Percentiles rank a stretch among this genome's conserved stretches.
phyloP scores from a whole-genome alignment of 164 flowering plant species.

The Santalum album region DNA sequence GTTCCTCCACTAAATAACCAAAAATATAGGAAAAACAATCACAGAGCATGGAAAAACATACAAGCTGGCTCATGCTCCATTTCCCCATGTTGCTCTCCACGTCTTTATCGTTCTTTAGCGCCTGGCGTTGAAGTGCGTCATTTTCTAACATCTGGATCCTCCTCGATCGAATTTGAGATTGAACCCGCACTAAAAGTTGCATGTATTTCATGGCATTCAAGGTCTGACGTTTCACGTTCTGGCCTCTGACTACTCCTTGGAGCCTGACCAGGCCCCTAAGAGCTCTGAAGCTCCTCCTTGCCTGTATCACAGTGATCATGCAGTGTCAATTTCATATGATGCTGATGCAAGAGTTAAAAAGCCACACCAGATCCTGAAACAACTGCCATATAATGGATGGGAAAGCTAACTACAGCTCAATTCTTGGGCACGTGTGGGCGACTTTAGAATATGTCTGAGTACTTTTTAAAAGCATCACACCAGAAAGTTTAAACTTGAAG shows the following conservation, averaged over 20 bases:
- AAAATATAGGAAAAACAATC: too few species aligned
- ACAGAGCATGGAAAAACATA: constrained; percentile 17
- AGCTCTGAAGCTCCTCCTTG: constrained; percentile 82
- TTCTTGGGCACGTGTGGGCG: background rate
- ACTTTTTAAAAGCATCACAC: background rate
- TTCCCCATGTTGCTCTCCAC: constrained; percentile 46
- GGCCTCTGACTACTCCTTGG: constrained; percentile 83
- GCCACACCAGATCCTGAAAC: too few species aligned
- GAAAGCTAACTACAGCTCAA: too few species aligned
- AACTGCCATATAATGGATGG: too few species aligned
- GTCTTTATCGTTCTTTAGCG: constrained; percentile 44
- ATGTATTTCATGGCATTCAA: constrained; percentile 79
- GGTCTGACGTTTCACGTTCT: constrained; percentile 79
- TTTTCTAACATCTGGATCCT: constrained; percentile 81
- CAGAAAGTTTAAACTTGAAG: background rate
- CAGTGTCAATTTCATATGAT: too few species aligned
- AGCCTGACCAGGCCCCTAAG: constrained; percentile 88
- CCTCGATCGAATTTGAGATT: constrained; percentile 77
- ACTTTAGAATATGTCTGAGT: too few species aligned
- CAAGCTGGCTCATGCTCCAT: constrained; percentile 34
- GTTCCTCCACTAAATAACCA: too few species aligned
- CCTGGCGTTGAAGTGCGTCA: constrained; percentile 49
- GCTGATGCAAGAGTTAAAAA: too few species aligned
- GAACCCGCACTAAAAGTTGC: constrained; percentile 82
- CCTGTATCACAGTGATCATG: constrained; percentile 28